These are phyloP conservation scores for Penicillium freii DNA, from an alignment of 2,329 filamentous ascomycete genomes.

Conservation along the genomic window DNA sequence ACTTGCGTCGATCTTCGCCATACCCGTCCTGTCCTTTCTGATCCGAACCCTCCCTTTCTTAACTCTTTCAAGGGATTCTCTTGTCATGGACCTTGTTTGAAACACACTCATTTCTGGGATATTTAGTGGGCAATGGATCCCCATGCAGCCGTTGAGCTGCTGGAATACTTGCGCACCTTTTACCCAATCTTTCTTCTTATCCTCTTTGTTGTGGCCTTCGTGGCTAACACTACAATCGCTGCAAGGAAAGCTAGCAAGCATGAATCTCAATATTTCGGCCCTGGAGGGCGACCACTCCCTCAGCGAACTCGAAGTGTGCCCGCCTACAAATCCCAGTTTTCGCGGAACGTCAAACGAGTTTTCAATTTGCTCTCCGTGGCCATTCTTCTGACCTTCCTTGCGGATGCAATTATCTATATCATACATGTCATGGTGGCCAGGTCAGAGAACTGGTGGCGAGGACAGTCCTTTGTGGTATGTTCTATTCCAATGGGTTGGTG, in stretches of 20 bases:
- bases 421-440: constrained; percentile 67
- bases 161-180: constrained; percentile 54
- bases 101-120: not conserved
- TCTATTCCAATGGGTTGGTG: not conserved
- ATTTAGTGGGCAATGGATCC: constrained; percentile 32
- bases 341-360: constrained; percentile 63
- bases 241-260: constrained; percentile 49
- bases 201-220: constrained; percentile 63
- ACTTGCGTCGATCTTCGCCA: constrained; percentile 21
- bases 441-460: constrained; percentile 75
- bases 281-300: constrained; percentile 83
- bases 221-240: constrained; percentile 58
- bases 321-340: constrained; percentile 56
- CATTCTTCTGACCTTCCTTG: constrained; percentile 73
- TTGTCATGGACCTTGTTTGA: constrained; percentile 38
- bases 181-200: constrained; percentile 64
- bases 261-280: constrained; percentile 62
- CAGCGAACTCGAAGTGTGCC: constrained; percentile 56
- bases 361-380: constrained; percentile 73
- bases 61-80: constrained; percentile 10
- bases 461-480: constrained; percentile 71
- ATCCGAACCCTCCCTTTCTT: constrained; percentile 16
- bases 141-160: constrained; percentile 43
- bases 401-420: constrained; percentile 70
- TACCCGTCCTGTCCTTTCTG: constrained; percentile 23